Conservation (phyloP, 148 eudicot genomes). For the Salicornia ramosissima region DNA sequence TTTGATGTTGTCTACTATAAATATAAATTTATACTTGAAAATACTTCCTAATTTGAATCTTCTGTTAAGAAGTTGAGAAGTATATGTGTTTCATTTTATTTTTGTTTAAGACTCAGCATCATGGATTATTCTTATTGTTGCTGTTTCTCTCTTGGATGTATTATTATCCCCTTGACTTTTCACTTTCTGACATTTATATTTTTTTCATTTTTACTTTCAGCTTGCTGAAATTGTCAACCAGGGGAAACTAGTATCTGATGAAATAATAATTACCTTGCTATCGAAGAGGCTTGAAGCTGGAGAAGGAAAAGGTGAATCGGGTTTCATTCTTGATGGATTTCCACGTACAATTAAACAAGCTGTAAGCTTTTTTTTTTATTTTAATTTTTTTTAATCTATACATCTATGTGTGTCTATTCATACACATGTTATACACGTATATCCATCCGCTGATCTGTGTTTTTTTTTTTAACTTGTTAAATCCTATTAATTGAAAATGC, state of each 20-base stretch:
- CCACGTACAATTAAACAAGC: conserved; percentile 98
- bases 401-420: too few relatives aligned
- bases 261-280: conserved; percentile 68
- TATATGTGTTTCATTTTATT: too few relatives aligned
- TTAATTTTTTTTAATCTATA: too few relatives aligned
- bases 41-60: too few relatives aligned
- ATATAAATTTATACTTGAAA: too few relatives aligned
- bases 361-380: conserved; percentile 39
- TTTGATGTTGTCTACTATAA: too few relatives aligned
- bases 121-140: neutral
- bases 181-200: conserved; percentile 7
- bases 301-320: conserved; percentile 83
- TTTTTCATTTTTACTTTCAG: conserved; percentile 35
- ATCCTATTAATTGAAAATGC: too few relatives aligned
- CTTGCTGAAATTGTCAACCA: conserved; percentile 92
- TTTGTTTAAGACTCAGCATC: too few relatives aligned
- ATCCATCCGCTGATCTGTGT: too few relatives aligned
- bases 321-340: conserved; percentile 97
- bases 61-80: too few relatives aligned
- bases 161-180: neutral
- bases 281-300: conserved; percentile 94
- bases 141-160: neutral
- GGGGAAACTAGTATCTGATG: conserved; percentile 94
- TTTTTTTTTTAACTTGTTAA: too few relatives aligned
- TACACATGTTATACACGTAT: too few relatives aligned